Evolutionary conservation across 305 asterid genomes (phyloP).

Genomic region (Fraxinus baroniana): DNA sequence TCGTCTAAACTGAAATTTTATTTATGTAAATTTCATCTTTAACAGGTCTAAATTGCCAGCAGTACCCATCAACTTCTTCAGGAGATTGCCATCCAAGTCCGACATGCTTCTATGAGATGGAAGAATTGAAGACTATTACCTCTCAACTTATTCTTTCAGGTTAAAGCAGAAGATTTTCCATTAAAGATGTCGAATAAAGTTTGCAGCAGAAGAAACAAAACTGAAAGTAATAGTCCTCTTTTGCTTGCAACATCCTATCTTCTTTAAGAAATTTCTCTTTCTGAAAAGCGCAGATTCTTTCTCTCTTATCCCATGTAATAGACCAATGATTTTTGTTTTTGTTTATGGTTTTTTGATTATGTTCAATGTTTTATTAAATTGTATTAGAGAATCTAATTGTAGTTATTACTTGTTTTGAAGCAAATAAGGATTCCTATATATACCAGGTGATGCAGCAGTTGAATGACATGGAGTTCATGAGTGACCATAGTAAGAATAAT

Average conservation of each 20-base stretch:
- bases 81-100: slow-evolving; percentile 86
- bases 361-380: slow-evolving; percentile 21
- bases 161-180: slow-evolving; percentile 27
- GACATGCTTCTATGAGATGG: slow-evolving; percentile 68
- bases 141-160: slow-evolving; percentile 10
- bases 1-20: neutral
- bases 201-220: slow-evolving; percentile 26
- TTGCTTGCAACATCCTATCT: neutral
- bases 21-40: neutral
- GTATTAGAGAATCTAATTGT: neutral
- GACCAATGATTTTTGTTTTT: slow-evolving; percentile 15
- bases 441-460: neutral
- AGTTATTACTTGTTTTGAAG: neutral
- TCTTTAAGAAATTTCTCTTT: slow-evolving; percentile 7
- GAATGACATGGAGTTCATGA: neutral
- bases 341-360: slow-evolving; percentile 26
- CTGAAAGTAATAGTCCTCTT: neutral
- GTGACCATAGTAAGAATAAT: neutral
- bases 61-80: slow-evolving; percentile 87
- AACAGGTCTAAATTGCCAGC: slow-evolving; percentile 63
- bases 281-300: slow-evolving; percentile 15
- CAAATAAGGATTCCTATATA: neutral
- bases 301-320: slow-evolving; percentile 27
- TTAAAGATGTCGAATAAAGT: slow-evolving; percentile 37
- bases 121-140: neutral